Evolutionary conservation across 2,329 filamentous ascomycete species (phyloP).

Genomic region (Trichoderma polysporum): DNA sequence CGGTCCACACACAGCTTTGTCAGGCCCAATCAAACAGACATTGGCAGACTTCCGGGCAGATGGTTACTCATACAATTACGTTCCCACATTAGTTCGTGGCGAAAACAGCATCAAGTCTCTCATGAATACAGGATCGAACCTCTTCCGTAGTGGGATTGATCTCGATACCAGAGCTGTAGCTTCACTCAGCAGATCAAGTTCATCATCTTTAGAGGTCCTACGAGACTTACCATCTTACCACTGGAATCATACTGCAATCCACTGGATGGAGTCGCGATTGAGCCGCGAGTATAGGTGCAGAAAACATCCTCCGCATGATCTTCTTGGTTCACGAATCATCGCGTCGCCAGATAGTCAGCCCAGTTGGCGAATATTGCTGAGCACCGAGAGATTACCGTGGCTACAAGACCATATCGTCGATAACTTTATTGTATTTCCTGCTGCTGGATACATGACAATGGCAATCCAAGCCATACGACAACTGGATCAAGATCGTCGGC

Average conservation of each 20-base stretch:
- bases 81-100: conserved; percentile 1
- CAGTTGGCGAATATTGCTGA: neutral
- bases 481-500: conserved; percentile 1
- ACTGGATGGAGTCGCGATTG: neutral
- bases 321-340: neutral
- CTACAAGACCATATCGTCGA: conserved; percentile 37
- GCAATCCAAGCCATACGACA: conserved; percentile 44
- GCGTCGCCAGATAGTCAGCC: neutral
- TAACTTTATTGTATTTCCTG: conserved; percentile 45
- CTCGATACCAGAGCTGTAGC: neutral
- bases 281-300: neutral
- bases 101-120: neutral
- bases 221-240: neutral
- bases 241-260: conserved; percentile 27
- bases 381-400: conserved; percentile 37
- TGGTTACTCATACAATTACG: neutral
- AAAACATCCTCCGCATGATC: neutral
- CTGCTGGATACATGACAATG: conserved; percentile 51
- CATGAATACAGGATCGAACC: neutral
- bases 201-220: conserved; percentile 18
- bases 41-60: neutral
- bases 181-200: neutral
- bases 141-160: neutral
- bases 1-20: conserved; percentile 9
- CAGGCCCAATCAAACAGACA: neutral